Evolutionary conservation across 306 rosid species (phyloP).

Genomic region (Acmispon strigosus): DNA sequence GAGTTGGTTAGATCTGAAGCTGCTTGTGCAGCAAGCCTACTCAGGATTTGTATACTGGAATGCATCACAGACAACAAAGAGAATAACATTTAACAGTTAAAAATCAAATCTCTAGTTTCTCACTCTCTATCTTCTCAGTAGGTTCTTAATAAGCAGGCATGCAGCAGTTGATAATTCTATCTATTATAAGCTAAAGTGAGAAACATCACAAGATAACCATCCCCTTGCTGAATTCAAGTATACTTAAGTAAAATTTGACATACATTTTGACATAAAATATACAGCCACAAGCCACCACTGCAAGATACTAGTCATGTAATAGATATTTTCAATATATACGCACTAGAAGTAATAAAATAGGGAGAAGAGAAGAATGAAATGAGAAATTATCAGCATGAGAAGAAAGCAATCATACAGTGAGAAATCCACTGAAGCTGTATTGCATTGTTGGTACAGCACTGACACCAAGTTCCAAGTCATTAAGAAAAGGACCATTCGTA

Average conservation of each 20-base stretch:
- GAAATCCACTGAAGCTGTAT: conserved; percentile 91
- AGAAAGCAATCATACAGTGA: conserved; percentile 60
- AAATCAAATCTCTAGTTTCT: too few species aligned
- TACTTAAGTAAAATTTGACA: background rate
- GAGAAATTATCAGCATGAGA: conserved; percentile 19
- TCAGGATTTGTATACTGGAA: too few species aligned
- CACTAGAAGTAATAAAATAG: background rate
- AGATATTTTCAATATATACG: background rate
- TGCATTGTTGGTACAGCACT: conserved; percentile 80
- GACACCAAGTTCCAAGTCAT: conserved; percentile 81
- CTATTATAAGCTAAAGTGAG: background rate
- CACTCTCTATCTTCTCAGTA: too few species aligned
- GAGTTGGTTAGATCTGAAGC: too few species aligned
- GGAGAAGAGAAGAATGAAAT: background rate
- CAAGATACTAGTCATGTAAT: background rate
- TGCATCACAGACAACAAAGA: too few species aligned
- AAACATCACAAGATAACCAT: conserved; percentile 3
- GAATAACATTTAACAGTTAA: too few species aligned
- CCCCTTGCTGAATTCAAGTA: background rate
- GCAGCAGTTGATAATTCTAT: background rate
- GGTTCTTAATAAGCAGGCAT: background rate
- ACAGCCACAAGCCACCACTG: background rate
- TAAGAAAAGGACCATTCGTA: conserved; percentile 80
- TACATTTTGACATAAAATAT: background rate
- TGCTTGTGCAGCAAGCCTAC: too few species aligned